Conservation (phyloP, 2,329 filamentous ascomycete genomes). For the Chalaropsis thielavioides region DNA sequence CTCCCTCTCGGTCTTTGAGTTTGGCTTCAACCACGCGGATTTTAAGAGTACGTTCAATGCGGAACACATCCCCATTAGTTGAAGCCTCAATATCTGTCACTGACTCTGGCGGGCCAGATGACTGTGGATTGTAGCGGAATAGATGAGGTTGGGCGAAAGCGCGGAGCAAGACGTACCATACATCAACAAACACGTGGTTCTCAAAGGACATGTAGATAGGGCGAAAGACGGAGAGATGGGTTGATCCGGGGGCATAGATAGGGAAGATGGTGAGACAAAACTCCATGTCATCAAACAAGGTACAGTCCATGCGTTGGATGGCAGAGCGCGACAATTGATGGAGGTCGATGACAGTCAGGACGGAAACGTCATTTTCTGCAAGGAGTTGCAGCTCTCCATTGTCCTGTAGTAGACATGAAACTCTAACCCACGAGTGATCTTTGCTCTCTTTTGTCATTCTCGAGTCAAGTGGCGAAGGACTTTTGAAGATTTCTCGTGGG, state of each 20-base stretch:
- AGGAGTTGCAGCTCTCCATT: constrained; percentile 89
- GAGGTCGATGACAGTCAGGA: constrained; percentile 72
- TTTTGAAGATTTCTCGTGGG: constrained; percentile 41
- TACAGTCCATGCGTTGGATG: constrained; percentile 77
- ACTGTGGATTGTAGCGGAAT: constrained; percentile 47
- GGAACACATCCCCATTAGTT: constrained; percentile 37
- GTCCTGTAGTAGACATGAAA: constrained; percentile 87
- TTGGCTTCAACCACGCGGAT: constrained; percentile 49
- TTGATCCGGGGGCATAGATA: constrained; percentile 66
- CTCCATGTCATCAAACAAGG: constrained; percentile 70
- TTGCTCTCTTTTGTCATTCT: constrained; percentile 27
- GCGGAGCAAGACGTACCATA: constrained; percentile 86
- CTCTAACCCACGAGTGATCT: constrained; percentile 51
- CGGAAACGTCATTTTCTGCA: constrained; percentile 66
- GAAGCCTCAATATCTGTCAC: constrained; percentile 27
- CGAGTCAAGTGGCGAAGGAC: constrained; percentile 43
- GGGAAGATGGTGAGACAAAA: constrained; percentile 93
- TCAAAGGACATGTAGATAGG: constrained; percentile 84
- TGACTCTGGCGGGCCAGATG: constrained; percentile 31
- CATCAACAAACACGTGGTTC: constrained; percentile 79
- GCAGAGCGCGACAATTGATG: constrained; percentile 80
- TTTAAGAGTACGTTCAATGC: constrained; percentile 46
- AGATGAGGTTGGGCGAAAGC: constrained; percentile 87
- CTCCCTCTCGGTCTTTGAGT: constrained; percentile 29
- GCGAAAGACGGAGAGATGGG: constrained; percentile 60